phyloP scores from a whole-genome alignment of 1,284 basidiomycete genomes.

The Rhodotorula glutinis region DNA sequence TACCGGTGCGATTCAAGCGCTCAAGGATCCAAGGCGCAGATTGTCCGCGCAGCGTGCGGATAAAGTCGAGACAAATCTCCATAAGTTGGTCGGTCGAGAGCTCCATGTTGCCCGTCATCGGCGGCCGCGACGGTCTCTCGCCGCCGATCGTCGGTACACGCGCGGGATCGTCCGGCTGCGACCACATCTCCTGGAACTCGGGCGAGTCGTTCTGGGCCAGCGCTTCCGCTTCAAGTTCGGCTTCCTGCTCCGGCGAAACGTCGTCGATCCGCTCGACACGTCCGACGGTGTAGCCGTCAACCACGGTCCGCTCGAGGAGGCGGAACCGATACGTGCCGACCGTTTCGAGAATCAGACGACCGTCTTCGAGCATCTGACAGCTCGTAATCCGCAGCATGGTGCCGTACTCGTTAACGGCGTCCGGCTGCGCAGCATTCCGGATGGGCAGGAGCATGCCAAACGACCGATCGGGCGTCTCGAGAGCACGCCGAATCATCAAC shows the following conservation, averaged over 20 bases:
- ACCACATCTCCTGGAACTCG: neutral
- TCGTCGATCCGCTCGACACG: constrained; percentile 70
- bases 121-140: constrained; percentile 5
- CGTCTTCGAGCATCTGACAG: constrained; percentile 83
- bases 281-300: constrained; percentile 87
- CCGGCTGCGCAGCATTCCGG: constrained; percentile 44
- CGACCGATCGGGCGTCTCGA: constrained; percentile 66
- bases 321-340: constrained; percentile 80
- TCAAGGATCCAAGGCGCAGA: constrained; percentile 89
- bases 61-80: constrained; percentile 70
- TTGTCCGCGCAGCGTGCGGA: constrained; percentile 72
- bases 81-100: constrained; percentile 58
- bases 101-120: constrained; percentile 32
- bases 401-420: constrained; percentile 66
- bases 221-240: constrained; percentile 47
- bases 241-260: constrained; percentile 55
- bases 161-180: constrained; percentile 5
- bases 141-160: neutral
- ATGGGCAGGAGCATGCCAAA: constrained; percentile 87
- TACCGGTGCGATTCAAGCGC: constrained; percentile 68
- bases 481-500: constrained; percentile 86
- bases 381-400: constrained; percentile 87
- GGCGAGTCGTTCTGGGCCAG: constrained; percentile 20
- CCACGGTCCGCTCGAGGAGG: constrained; percentile 70
- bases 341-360: constrained; percentile 83